Evolutionary conservation across 2,329 filamentous ascomycete genomes (phyloP).

Genomic region (Hyphodiscus sp.): DNA sequence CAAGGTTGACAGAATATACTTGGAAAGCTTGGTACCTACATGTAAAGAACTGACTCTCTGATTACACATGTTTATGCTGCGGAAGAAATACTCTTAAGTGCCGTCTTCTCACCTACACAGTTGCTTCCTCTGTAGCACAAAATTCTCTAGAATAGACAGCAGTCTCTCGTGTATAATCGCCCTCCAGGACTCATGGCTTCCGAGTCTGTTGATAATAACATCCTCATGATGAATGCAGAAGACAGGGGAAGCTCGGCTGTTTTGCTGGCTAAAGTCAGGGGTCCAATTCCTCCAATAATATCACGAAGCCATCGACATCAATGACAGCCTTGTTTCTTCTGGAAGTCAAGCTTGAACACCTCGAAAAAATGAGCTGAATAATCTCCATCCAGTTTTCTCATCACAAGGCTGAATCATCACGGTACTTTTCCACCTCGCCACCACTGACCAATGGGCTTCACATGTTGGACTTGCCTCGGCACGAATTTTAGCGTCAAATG

Average conservation of each 20-base stretch:
- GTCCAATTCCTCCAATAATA: background rate
- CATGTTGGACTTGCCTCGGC: background rate
- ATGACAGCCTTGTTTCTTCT: background rate
- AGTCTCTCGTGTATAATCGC: background rate
- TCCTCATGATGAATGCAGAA: background rate
- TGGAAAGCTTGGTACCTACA: no score
- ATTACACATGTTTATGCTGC: no score
- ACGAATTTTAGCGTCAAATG: background rate
- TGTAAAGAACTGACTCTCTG: no score
- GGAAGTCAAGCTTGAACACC: no score
- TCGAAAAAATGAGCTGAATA: no score
- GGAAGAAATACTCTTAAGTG: no score
- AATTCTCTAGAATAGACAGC: no score
- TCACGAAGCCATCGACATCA: background rate
- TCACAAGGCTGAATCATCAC: background rate
- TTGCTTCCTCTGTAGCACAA: no score
- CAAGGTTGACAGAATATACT: no score
- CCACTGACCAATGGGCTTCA: background rate
- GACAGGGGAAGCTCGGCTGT: background rate
- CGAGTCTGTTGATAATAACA: background rate
- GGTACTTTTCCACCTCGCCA: background rate
- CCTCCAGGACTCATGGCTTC: background rate
- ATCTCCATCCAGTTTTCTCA: background rate
- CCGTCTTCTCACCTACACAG: no score
- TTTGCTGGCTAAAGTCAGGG: background rate